Evolutionary conservation across 441 rosid genomes (phyloP), one percentile per base, ranked within the genome.

Genomic region (Populus hybrid): DNA sequence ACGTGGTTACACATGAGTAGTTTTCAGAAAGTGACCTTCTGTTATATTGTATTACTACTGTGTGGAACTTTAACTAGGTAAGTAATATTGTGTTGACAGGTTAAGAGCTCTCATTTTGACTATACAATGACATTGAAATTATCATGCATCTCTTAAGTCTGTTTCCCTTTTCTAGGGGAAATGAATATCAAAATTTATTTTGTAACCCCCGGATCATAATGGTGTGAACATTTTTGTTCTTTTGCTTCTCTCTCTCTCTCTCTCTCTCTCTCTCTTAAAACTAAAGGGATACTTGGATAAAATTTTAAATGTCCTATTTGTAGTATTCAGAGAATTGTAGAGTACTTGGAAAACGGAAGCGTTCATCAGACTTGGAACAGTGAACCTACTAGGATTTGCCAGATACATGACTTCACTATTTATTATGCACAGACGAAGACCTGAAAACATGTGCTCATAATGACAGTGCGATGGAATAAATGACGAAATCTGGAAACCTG

Each of bases 1-100:
- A 77, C 66, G 83, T 86, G 76, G 74, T 87, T 64, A 78, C 67
- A 24, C 19, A 46, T 12, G 19, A 12, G 18, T 46, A 46, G 19
- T 46, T 46, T 14, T 70, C 28, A 7, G 65, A 42, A 75, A 24
- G 73, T 23, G 36, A 12, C 71, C 7, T 18, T 40, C 5, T 30
- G 30, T 28, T 38, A 32, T 70, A 18, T 38, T 40, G 18, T 42
- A 66, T 40, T 14, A 9, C 18, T 66, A 35, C 10, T 14, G 50
- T 28, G 18, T 28, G 42, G 57, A 53, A 23, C 57, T 69, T 34
- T 46, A 21, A 9, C 66, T 8, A 21, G 42, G 34, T 32, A 57
- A 9, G 24, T 24, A 32, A 7, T n/a, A 0, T 57, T 57, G 26
- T 69, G 53, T 7, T 69, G 21, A 76, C 9, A 21, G 9, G 35